phyloP scores from a whole-genome alignment of 495 filamentous ascomycete species.

The Letharia columbiana region DNA sequence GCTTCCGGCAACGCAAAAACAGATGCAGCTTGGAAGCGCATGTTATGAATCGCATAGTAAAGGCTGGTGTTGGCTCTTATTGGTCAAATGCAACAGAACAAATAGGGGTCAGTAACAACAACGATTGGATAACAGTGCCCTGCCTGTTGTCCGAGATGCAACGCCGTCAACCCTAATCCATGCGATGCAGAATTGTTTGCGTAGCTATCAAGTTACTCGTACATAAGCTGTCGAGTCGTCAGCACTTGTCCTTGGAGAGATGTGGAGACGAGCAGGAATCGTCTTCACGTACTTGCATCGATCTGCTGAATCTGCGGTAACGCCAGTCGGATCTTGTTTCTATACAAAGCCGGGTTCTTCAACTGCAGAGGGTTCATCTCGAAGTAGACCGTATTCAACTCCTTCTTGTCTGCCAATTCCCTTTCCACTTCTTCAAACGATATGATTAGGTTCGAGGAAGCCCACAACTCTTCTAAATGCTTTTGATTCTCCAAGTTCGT shows the following conservation, averaged over 20 bases:
- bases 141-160: neutral
- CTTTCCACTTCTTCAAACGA: constrained; percentile 79
- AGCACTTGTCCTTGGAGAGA: neutral
- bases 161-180: neutral
- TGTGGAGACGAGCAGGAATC: neutral
- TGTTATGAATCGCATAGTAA: neutral
- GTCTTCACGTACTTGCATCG: constrained; percentile 76
- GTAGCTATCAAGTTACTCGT: constrained; percentile 4
- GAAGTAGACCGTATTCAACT: constrained; percentile 89
- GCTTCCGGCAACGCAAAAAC: neutral
- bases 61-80: neutral
- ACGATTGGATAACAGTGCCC: neutral
- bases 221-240: constrained; percentile 9
- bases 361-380: constrained; percentile 90
- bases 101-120: neutral
- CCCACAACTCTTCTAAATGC: constrained; percentile 86
- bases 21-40: too few species aligned
- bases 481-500: constrained; percentile 58
- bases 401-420: constrained; percentile 66
- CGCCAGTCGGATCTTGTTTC: constrained; percentile 85
- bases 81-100: neutral
- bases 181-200: neutral
- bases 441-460: constrained; percentile 72
- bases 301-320: constrained; percentile 85
- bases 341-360: constrained; percentile 64